phyloP scores from a whole-genome alignment of 805 yeast species.

The Schizosaccharomyces lindneri region DNA sequence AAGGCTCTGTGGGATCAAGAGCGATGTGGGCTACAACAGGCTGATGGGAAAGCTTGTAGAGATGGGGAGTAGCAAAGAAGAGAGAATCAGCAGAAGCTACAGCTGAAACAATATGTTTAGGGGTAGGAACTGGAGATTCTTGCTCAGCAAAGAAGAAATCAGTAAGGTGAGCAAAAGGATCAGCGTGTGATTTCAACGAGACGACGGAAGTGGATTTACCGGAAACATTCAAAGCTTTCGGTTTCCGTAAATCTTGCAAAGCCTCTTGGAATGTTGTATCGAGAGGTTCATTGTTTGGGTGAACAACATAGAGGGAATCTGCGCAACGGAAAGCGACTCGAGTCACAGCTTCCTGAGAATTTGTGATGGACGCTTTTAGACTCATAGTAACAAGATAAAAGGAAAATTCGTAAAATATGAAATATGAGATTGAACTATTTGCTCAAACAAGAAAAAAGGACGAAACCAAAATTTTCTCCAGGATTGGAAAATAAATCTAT shows the following conservation, averaged over 20 bases:
- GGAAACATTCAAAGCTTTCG: neutral
- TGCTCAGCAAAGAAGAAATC: conserved; percentile 7
- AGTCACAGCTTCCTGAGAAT: neutral
- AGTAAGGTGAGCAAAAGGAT: conserved; percentile 25
- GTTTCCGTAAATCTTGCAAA: neutral
- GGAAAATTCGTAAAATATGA: too few species aligned
- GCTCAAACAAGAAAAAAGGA: too few species aligned
- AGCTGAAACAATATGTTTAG: conserved; percentile 18
- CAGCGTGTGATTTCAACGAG: conserved; percentile 17
- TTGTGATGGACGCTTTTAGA: neutral
- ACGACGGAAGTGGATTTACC: neutral
- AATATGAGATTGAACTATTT: too few species aligned
- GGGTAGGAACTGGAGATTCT: conserved; percentile 8
- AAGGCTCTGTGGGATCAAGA: conserved; percentile 13
- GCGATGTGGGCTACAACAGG: conserved; percentile 34
- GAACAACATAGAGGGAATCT: neutral
- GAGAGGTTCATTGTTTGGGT: neutral
- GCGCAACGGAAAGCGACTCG: neutral
- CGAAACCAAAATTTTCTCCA: too few species aligned
- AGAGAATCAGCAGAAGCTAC: conserved; percentile 29
- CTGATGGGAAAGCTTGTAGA: conserved; percentile 18
- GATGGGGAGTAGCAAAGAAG: conserved; percentile 34
- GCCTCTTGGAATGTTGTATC: neutral
- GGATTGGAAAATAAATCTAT: too few species aligned
- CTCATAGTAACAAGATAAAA: neutral